Base-by-base conservation (phyloP, 345 rosid genomes). In the Arabidopsis suecica region DNA sequence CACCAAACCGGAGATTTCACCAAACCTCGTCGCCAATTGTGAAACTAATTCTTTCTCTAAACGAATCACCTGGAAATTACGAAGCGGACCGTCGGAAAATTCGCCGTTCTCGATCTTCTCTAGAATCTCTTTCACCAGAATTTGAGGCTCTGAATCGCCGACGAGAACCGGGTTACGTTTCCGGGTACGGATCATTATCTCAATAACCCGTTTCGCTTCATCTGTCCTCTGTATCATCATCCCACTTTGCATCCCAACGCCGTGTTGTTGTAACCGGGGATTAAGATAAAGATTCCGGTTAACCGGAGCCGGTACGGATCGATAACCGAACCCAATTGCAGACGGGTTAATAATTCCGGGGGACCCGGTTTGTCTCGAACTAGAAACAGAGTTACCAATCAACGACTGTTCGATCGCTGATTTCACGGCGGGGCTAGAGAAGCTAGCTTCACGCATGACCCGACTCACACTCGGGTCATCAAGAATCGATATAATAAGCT, bases 401-500 rank as follows among this genome's bases (percentile, higher is more conserved):
- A 95, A 18, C 32, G 98, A 90, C 65, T 90, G 96, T 79, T 95
- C 99, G 65, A 95, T 90, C 20, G 94, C 87, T 50, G 96, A 86
- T 69, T 92, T 95, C 14, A 95, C 99, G 1, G 96, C 93, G 0
- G 98, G 97, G 63, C 99, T 95, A 3, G 98, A 95, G 81, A 93
- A 95, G 78, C 99, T 89, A 25, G 99, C 99, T 44, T 95, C 99
- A 2, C 97, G 91, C 99, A 95, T 95, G 71, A 95, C 98, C 54
- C 97, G 74, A 65, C 99, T 95, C 28, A 95, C 99, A 75, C 96
- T 89, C 1, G 99, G 99, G 84, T 95, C 99, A 79, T 95, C 99
- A 13, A 95, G 91, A 72, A 95, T 92, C 13, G 99, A 95, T 66
- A 95, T 93, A 40, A 95, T 90, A 30, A 95, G 87, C 86, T 95